A percentile compares a stretch with the other conserved stretches of the same genome.
phyloP scores from a whole-genome alignment of 495 filamentous ascomycete species.

The Tetracladium setigerum region DNA sequence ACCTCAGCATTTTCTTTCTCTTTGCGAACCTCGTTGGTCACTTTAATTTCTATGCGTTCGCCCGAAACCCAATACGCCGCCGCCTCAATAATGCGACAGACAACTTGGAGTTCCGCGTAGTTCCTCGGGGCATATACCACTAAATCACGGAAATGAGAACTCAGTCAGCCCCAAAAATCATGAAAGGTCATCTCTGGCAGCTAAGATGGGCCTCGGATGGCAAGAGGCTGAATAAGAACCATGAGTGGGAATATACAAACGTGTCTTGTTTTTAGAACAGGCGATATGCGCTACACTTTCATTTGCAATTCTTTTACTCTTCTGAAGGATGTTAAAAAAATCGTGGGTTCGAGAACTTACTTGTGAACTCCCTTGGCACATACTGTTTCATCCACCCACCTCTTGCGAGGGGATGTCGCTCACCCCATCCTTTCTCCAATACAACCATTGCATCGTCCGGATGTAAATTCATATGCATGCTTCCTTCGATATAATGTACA shows the following conservation, averaged over 20 bases:
- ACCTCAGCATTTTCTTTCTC: too few relatives aligned
- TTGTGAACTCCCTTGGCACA: conserved; percentile 20
- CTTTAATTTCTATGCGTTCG: conserved; percentile 13
- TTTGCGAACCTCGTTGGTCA: neutral
- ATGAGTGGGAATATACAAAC: too few relatives aligned
- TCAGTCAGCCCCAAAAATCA: too few relatives aligned
- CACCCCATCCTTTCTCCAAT: conserved; percentile 77
- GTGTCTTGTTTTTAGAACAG: conserved; percentile 7
- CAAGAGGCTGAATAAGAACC: conserved; percentile 28
- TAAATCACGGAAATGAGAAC: conserved; percentile 16
- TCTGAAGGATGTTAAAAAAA: neutral
- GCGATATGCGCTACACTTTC: conserved; percentile 9
- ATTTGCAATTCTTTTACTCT: neutral
- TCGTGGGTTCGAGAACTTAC: too few relatives aligned
- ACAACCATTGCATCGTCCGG: conserved; percentile 72
- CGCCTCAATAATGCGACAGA: conserved; percentile 66
- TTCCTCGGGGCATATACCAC: conserved; percentile 80
- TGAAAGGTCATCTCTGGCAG: too few relatives aligned
- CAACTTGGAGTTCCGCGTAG: conserved; percentile 56
- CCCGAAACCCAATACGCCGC: conserved; percentile 56
- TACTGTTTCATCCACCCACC: conserved; percentile 31
- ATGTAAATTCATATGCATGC: conserved; percentile 68
- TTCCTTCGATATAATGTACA: conserved; percentile 66
- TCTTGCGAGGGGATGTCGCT: conserved; percentile 75
- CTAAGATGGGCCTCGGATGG: conserved; percentile 49